phyloP scores from a whole-genome alignment of 2,329 filamentous ascomycete genomes.

The Macrophomina tecta region DNA sequence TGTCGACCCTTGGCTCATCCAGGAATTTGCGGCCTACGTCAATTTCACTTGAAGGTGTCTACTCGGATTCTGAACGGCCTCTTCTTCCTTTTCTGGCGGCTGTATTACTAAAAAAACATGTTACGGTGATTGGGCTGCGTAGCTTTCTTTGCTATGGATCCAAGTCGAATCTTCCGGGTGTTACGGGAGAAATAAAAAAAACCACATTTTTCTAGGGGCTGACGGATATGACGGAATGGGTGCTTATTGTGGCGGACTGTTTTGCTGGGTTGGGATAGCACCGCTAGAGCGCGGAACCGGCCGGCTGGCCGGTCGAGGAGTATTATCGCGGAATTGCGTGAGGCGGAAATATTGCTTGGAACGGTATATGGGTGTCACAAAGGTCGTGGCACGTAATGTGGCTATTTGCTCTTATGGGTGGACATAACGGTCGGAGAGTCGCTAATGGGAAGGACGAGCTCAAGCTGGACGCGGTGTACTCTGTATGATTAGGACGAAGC shows the following conservation, averaged over 20 bases:
- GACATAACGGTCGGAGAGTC: neutral
- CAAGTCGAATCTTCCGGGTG: neutral
- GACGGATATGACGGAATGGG: neutral
- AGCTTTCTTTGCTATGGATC: neutral
- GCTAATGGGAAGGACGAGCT: neutral
- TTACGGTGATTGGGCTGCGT: conserved; percentile 6
- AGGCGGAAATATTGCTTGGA: neutral
- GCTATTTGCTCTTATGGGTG: conserved; percentile 1
- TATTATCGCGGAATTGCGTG: conserved; percentile 1
- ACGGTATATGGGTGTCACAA: neutral
- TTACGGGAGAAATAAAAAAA: neutral
- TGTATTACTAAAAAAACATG: conserved; percentile 5
- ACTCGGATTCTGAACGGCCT: neutral
- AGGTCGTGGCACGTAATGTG: neutral
- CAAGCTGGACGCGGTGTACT: neutral
- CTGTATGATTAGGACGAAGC: neutral
- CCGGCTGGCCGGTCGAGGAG: conserved; percentile 2
- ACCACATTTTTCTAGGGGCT: neutral
- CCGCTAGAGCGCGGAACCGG: neutral
- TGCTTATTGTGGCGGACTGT: neutral
- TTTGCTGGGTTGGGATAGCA: conserved; percentile 11
- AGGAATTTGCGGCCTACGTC: conserved; percentile 48
- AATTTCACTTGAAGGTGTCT: conserved; percentile 35
- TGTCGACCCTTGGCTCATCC: conserved; percentile 46
- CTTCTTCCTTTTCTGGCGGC: neutral